Evolutionary conservation across 495 filamentous ascomycete species (phyloP).

Genomic region (Hyphodiscus hymeniophilus): DNA sequence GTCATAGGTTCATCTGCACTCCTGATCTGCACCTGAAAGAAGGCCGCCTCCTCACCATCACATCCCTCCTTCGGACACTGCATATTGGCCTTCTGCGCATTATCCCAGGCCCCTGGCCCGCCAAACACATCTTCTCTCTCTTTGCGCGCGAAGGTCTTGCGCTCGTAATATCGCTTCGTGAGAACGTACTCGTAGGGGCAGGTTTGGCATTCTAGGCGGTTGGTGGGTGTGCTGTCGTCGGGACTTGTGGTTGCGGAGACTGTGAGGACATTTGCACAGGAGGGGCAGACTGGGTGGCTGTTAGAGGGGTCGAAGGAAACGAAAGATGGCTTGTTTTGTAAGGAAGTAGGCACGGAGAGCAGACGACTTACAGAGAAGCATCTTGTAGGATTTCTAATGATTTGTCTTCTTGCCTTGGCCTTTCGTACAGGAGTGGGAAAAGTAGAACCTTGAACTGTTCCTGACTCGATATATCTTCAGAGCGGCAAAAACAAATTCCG

Average conservation of each 20-base stretch:
- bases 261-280: conserved; percentile 84
- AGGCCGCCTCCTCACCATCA: conserved; percentile 72
- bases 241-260: conserved; percentile 31
- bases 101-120: conserved; percentile 77
- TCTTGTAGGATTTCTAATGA: conserved; percentile 25
- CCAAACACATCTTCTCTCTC: conserved; percentile 90
- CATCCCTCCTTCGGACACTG: conserved; percentile 75
- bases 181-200: conserved; percentile 85
- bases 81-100: conserved; percentile 69
- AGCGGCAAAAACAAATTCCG: conserved; percentile 16
- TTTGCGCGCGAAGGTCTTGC: conserved; percentile 66
- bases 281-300: conserved; percentile 69
- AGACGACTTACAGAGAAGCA: conserved; percentile 58
- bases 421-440: no score
- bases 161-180: conserved; percentile 64
- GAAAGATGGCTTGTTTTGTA: conserved; percentile 45
- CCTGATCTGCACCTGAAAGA: conserved; percentile 94
- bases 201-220: conserved; percentile 84
- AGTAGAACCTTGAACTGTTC: no score
- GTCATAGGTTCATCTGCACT: conserved; percentile 99
- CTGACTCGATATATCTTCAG: neutral
- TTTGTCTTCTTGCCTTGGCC: neutral
- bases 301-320: conserved; percentile 40
- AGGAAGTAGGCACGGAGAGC: neutral
- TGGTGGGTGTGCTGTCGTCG: conserved; percentile 35